Base-by-base conservation (phyloP, 2,329 filamentous ascomycete species). In the Nemania serpens region DNA sequence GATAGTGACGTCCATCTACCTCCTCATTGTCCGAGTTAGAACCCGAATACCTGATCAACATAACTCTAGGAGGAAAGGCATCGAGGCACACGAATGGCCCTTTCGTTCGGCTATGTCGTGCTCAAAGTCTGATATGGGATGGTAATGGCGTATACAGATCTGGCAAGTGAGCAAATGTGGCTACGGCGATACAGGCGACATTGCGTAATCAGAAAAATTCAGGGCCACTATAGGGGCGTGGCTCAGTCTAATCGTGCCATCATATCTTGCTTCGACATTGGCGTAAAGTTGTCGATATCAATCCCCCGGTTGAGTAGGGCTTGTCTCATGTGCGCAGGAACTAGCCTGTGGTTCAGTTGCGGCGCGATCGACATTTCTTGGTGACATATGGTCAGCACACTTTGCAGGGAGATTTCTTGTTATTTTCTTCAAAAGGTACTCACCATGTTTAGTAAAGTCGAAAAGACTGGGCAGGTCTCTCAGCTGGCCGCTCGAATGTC, bases 281-380 rank as follows among this genome's bases (percentile, higher is more conserved):
- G 94, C 70, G 88, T 92, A 78, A 99, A 91, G 77, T 93, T 93
- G 78, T 97, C 92, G 73, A 97, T 92, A 76, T 98, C 93, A 69
- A 99, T 85, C 56, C 91, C 93, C 71, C 88, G 88, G 49, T 88
- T 84, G 64, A 86, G 86, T 62, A 99, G 84, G 61, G 87, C 82
- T 20, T 91, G 81, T 71, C 88, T 88, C 71, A 93, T 87, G 77
- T 98, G 93, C 65, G 85, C 78, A 62, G 95, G 95, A 55, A 98
- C 92, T 70, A 99, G 85, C 77, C 92, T 88, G 72, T 87, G 83
- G 80, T 99, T 99, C 74, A 98, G 83, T 48, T 89, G 83, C 42
- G 95, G 91, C 41, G 90, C 88, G 74, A 99, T 98, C n/a, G 95
- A 99, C 64, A 99, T 84, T 86, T 99, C 95, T 97, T 68, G 9